A percentile compares a stretch with the other conserved stretches of the same genome.
Evolutionary conservation across 257 asterid genomes (phyloP).

Genomic region (Solanum rostratum): DNA sequence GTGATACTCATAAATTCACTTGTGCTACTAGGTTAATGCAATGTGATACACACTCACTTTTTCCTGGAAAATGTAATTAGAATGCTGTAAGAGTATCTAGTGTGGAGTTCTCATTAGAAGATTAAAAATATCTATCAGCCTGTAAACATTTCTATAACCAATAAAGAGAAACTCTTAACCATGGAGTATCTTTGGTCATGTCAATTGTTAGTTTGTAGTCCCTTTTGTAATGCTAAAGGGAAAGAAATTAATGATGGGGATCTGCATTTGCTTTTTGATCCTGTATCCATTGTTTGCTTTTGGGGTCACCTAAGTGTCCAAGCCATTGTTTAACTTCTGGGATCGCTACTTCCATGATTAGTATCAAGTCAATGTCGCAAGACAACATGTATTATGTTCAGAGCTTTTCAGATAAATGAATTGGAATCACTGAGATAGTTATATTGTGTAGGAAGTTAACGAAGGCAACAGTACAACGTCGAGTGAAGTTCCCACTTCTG

Average conservation of each 20-base stretch:
- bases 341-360: neutral
- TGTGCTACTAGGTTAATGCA: neutral
- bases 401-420: constrained; percentile 5
- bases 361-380: neutral
- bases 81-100: neutral
- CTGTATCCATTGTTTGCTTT: neutral
- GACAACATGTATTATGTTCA: neutral
- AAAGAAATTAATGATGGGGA: neutral
- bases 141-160: neutral
- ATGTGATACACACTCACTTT: neutral
- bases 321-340: neutral
- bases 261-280: neutral
- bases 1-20: neutral
- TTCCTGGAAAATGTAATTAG: neutral
- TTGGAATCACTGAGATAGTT: constrained; percentile 21
- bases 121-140: neutral
- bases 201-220: neutral
- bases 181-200: neutral
- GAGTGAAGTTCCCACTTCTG: constrained; percentile 27
- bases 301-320: neutral
- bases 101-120: neutral
- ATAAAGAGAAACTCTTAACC: neutral
- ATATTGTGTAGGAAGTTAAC: constrained; percentile 68
- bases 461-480: constrained; percentile 22
- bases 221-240: neutral